phyloP scores from a whole-genome alignment of 805 yeast species.

The Candida jianshihensis region DNA sequence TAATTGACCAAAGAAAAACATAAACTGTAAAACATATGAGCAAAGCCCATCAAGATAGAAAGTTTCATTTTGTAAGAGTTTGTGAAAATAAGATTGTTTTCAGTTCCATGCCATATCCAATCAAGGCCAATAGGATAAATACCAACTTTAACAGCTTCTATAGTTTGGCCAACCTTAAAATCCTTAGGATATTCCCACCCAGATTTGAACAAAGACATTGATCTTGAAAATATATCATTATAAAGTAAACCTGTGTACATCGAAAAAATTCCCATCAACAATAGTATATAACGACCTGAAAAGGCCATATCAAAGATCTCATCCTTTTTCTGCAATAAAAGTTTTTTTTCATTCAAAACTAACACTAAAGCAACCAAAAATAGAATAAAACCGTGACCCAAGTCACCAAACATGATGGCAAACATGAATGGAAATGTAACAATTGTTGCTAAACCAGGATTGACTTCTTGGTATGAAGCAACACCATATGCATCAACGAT shows the following conservation, averaged over 20 bases:
- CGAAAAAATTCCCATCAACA: slow-evolving; percentile 91
- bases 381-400: slow-evolving; percentile 90
- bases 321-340: slow-evolving; percentile 67
- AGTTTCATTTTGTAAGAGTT: slow-evolving; percentile 97
- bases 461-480: slow-evolving; percentile 89
- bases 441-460: slow-evolving; percentile 91
- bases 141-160: slow-evolving; percentile 60
- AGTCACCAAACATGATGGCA: slow-evolving; percentile 98
- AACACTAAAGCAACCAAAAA: slow-evolving; percentile 64
- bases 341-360: slow-evolving; percentile 66
- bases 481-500: slow-evolving; percentile 95
- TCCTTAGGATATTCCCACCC: slow-evolving; percentile 93
- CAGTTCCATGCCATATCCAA: slow-evolving; percentile 96
- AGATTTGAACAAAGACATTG: slow-evolving; percentile 77
- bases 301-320: slow-evolving; percentile 97
- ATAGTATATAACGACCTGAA: slow-evolving; percentile 82
- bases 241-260: slow-evolving; percentile 92
- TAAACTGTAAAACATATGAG: slow-evolving; percentile 89
- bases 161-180: slow-evolving; percentile 52
- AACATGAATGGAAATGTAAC: slow-evolving; percentile 98
- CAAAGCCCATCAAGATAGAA: slow-evolving; percentile 88
- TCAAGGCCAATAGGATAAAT: slow-evolving; percentile 84
- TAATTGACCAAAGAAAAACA: slow-evolving; percentile 81
- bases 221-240: slow-evolving; percentile 88
- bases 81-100: slow-evolving; percentile 80